A percentile compares a stretch with the other conserved stretches of the same genome.
Conservation (phyloP, 129 eudicot genomes). For the Arctium minus region DNA sequence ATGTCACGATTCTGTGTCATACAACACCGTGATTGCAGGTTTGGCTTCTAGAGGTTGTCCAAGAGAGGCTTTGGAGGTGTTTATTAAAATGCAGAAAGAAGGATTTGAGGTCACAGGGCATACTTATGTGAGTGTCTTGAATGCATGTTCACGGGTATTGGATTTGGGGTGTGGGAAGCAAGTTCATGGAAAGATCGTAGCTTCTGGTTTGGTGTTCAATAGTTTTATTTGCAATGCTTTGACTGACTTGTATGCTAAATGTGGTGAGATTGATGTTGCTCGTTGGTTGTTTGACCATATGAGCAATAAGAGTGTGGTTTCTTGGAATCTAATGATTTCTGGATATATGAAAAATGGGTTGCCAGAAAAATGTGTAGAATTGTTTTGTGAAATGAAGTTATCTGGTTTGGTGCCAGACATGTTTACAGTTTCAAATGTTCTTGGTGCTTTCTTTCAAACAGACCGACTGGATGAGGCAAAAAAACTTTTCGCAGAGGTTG, state of each 20-base stretch:
- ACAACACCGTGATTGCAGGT: conserved; percentile 39
- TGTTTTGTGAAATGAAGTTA: conserved; percentile 31
- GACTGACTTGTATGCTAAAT: conserved; percentile 45
- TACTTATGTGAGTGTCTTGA: conserved; percentile 40
- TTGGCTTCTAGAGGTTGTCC: conserved; percentile 31
- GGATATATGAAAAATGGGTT: conserved; percentile 37
- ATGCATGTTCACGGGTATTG: conserved; percentile 29
- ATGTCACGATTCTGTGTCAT: conserved; percentile 37
- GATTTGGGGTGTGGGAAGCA: conserved; percentile 34
- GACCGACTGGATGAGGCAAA: conserved; percentile 28
- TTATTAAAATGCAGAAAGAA: conserved; percentile 32
- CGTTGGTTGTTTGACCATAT: conserved; percentile 40
- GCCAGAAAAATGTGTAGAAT: conserved; percentile 23
- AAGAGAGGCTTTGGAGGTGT: conserved; percentile 40
- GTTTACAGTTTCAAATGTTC: conserved; percentile 36
- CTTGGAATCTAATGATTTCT: conserved; percentile 52
- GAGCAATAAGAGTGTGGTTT: conserved; percentile 31
- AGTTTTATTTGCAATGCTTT: conserved; percentile 38
- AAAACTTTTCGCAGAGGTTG: conserved; percentile 21
- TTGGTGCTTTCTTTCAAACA: conserved; percentile 36
- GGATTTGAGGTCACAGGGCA: conserved; percentile 32
- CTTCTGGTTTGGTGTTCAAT: conserved; percentile 23
- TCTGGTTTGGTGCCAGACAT: conserved; percentile 27
- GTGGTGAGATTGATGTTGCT: conserved; percentile 21
- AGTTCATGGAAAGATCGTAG: conserved; percentile 43